phyloP scores from a whole-genome alignment of 139 green algal genomes.

The Gonium pectorale region DNA sequence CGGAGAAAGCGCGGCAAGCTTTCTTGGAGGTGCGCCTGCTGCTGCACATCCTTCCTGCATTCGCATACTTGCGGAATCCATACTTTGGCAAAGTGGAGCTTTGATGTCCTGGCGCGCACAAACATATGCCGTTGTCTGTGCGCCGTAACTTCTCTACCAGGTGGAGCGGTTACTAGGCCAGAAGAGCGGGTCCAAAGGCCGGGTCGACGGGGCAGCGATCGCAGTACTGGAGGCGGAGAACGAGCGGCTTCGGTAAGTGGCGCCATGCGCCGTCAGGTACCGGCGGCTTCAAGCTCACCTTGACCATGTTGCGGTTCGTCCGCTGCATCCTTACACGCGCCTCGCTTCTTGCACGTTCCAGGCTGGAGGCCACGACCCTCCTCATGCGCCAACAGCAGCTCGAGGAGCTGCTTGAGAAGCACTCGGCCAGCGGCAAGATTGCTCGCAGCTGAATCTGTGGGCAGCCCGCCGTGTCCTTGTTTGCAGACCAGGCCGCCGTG shows the following conservation, averaged over 20 bases:
- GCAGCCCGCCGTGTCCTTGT: no score
- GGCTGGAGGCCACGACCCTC: conserved; percentile 27
- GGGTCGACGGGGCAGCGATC: conserved; percentile 12
- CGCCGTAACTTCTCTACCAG: no score
- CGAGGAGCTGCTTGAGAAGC: conserved; percentile 45
- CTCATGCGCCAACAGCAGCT: conserved; percentile 51
- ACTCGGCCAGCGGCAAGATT: no score
- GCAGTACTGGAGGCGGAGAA: conserved; percentile 51
- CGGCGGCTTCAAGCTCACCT: background rate
- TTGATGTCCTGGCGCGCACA: no score
- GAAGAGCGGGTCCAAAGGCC: background rate
- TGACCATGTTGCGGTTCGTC: background rate
- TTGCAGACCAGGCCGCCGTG: no score
- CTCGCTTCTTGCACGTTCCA: background rate
- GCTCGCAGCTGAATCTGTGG: no score
- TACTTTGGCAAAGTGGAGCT: no score
- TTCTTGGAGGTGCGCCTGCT: conserved; percentile 47
- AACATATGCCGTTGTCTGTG: no score
- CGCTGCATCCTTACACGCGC: background rate
- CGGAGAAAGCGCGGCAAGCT: conserved; percentile 27
- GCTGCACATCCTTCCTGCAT: no score
- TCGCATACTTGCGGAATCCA: no score
- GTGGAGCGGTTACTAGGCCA: conserved; percentile 16
- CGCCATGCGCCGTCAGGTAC: background rate
- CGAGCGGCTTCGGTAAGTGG: conserved; percentile 44